phyloP scores from a whole-genome alignment of 1,139 yeast species.

The Diutina mesorugosa region DNA sequence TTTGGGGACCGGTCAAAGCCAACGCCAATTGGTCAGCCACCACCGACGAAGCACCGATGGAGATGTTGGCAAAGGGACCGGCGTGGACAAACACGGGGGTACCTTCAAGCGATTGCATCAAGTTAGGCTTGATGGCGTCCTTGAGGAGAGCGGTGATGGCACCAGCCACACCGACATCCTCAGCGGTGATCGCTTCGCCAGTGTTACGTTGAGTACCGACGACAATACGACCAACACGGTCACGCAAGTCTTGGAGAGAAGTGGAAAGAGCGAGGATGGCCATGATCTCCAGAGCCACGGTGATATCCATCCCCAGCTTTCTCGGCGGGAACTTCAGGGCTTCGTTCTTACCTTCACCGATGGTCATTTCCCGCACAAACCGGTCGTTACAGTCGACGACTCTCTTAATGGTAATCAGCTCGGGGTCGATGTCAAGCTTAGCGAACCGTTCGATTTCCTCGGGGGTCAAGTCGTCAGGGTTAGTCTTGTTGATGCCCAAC shows the following conservation, averaged over 20 bases:
- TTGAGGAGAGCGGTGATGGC: constrained; percentile 91
- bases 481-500: constrained; percentile 67
- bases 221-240: constrained; percentile 82
- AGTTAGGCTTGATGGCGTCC: constrained; percentile 94
- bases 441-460: constrained; percentile 72
- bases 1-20: constrained; percentile 67
- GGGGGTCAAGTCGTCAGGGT: constrained; percentile 70
- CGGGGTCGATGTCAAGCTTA: constrained; percentile 86
- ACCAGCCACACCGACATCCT: constrained; percentile 95
- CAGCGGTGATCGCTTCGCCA: constrained; percentile 90
- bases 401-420: constrained; percentile 90
- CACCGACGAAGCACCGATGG: constrained; percentile 93
- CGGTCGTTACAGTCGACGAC: constrained; percentile 96
- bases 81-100: constrained; percentile 98
- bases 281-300: constrained; percentile 97
- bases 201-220: constrained; percentile 60
- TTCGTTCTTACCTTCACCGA: constrained; percentile 92
- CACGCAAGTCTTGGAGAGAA: constrained; percentile 76
- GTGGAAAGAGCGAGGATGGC: constrained; percentile 89
- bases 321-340: constrained; percentile 66
- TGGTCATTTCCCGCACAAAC: constrained; percentile 79
- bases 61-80: constrained; percentile 96
- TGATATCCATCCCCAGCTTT: constrained; percentile 88
- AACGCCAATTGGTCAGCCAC: constrained; percentile 93
- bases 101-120: constrained; percentile 97